These are phyloP conservation scores for Candida adriatica DNA, from an alignment of 805 yeast species.

Conservation along the genomic window DNA sequence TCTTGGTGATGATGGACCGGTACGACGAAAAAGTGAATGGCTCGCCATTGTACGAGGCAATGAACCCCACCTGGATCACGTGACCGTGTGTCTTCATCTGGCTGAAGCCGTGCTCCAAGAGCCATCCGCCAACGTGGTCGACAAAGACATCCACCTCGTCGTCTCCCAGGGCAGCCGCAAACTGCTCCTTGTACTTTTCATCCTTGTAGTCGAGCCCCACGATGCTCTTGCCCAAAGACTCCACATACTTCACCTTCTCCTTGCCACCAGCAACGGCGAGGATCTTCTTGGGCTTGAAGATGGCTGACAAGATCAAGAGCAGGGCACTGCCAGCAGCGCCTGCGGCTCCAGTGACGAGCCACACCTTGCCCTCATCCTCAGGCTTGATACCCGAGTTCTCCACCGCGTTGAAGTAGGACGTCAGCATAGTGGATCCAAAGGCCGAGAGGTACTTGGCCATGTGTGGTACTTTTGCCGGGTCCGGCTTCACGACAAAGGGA, in stretches of 20 bases:
- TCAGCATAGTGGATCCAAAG: constrained; percentile 52
- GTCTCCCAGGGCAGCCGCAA: constrained; percentile 36
- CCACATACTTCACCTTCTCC: constrained; percentile 47
- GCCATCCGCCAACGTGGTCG: constrained; percentile 62
- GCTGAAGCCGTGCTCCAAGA: constrained; percentile 37
- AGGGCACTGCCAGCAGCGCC: constrained; percentile 62
- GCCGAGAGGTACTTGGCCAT: constrained; percentile 39
- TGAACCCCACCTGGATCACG: constrained; percentile 56
- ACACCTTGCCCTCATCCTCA: constrained; percentile 35
- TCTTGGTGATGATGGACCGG: constrained; percentile 38
- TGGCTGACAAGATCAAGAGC: constrained; percentile 49
- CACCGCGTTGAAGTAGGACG: constrained; percentile 52
- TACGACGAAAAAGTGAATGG: constrained; percentile 32
- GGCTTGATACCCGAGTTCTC: constrained; percentile 41
- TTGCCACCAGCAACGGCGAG: constrained; percentile 58
- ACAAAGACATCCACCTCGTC: constrained; percentile 46
- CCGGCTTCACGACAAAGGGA: constrained; percentile 7
- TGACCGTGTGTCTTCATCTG: constrained; percentile 32
- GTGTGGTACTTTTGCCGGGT: constrained; percentile 19
- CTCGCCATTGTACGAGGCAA: constrained; percentile 44
- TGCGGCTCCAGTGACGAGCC: constrained; percentile 57
- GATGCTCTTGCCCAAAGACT: constrained; percentile 47
- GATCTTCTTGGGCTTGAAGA: constrained; percentile 47
- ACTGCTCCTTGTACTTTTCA: constrained; percentile 28
- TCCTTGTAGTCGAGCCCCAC: constrained; percentile 48